Base-by-base conservation (phyloP, 2,329 filamentous ascomycete genomes). In the Talaromyces amestolkiae region DNA sequence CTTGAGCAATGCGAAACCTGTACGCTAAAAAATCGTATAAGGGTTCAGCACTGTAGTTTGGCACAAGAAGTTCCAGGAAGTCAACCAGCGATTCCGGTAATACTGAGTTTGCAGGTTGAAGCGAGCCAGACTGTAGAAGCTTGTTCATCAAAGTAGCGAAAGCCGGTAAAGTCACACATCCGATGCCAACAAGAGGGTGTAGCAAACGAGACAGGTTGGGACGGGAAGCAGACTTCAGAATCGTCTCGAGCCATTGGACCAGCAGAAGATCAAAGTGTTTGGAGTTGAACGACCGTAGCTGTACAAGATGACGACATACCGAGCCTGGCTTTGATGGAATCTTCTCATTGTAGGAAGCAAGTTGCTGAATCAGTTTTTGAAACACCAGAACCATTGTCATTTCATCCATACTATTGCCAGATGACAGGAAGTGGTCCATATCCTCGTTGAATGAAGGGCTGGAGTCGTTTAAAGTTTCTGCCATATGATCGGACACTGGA, bases 401-500 rank as follows among this genome's bases (percentile, higher is more conserved):
- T 64, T 82, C 79, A 64, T 82, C 81, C 74, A 83, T 81, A 51
- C 76, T 76, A 68, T 74, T 79, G 24, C 81, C 80, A 15, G 78
- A 78, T 8, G 78, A 73, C 17, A 83, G 70, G 27, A 82, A 72
- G 53, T 81, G 80, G 65, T 83, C 79, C 37, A 83, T 72, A 61
- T 81, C 80, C 45, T 80, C 80, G 19, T 75, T 75, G 67, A 80
- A 81, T 3, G 76, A 74, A 10, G 77, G 72, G 63, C 79, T 79
- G 10, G 73, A 66, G 15, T 79, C 74, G 65, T 75, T 76, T 39
- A 81, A 70, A 3, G 74, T 71, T 53, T 81, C 78, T 15, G 79
- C 75, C 35, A 82, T 78, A 62, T 80, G 79, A 61, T 83, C 81
- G 9, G 81, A 83, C 3, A 82, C 77, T 13, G 81, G 81, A 7